A percentile compares a stretch with the other conserved stretches of the same genome.
These are phyloP conservation scores for Vitis hybrid DNA, from an alignment of 177 flowering plant genomes.

Conservation along the genomic window DNA sequence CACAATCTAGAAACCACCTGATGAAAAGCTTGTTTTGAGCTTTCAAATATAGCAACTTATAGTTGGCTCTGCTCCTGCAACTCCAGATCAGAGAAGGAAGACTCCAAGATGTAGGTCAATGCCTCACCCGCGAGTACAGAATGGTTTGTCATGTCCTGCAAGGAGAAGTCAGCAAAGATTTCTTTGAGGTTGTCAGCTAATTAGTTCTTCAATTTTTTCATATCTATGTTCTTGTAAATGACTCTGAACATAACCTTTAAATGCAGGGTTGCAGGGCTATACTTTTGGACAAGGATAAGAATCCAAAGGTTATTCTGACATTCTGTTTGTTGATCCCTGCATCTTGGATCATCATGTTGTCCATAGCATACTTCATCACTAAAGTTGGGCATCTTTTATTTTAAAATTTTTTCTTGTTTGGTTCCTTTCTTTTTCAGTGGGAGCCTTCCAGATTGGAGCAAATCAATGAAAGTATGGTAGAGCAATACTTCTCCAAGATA, in stretches of 20 bases:
- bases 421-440: conserved; percentile 49
- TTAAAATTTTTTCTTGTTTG: no score
- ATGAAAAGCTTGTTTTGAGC: no score
- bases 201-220: not conserved
- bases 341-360: not conserved
- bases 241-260: conserved; percentile 7
- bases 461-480: conserved; percentile 63
- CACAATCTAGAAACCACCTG: not conserved
- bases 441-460: conserved; percentile 72
- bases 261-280: conserved; percentile 96
- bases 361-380: no score
- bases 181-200: conserved; percentile 52
- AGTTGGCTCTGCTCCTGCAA: conserved; percentile 6
- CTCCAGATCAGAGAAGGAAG: conserved; percentile 91
- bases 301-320: conserved; percentile 66
- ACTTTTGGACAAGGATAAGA: conserved; percentile 82
- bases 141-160: conserved; percentile 74
- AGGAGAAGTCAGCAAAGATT: conserved; percentile 76
- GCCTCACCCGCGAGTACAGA: conserved; percentile 83
- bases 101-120: conserved; percentile 79
- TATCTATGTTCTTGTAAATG: not conserved
- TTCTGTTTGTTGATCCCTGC: not conserved
- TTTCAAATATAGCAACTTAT: not conserved
- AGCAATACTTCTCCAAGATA: conserved; percentile 63
- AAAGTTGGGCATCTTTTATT: no score